Base-by-base conservation (phyloP, 495 filamentous ascomycete genomes). In the Talaromyces thailandensis region DNA sequence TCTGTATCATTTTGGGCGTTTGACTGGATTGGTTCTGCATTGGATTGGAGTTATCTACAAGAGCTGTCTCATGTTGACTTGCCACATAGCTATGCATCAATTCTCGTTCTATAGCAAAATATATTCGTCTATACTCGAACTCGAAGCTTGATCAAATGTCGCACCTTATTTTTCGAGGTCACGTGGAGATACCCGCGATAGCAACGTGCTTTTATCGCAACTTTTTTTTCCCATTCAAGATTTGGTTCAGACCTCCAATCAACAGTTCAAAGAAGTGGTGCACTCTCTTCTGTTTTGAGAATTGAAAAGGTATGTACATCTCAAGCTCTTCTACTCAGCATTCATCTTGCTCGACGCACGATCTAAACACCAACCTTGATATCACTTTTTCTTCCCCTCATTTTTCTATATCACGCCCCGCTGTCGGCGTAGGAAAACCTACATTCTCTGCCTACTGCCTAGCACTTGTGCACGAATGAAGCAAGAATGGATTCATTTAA, bases 141-240 rank as follows among this genome's bases (percentile, higher is more conserved):
- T 18, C 7, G 4, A 21, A 21, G 21, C 6, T 55, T 55, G 28
- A 55, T 14, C 4, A 35, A 28, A 21, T 55, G 12, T 26, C 0
- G 14, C 21, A 55, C 9, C 28, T 16, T 25, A 55, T 28, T 55
- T 51, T 14, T 21, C 31, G 29, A 32, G 40, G 45, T 61, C 59
- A 61, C 59, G 59, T 61, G 59, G 59, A 31, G 59, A 61, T 61
- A 61, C 40, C 59, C 59, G 59, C 59, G 59, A 61, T 61, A 61
- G n/a, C 40, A 16, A 61, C 43, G 48, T 60, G 56, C 28, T 35
- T 60, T 60, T 32, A 40, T 35, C 9, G 9, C 32, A 21, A 6
- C 56, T 58, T 40, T 60, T 60, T 60, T 48, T 60, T 48, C 24
- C 32, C 16, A 26, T 26, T 24, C 18, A 28, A 24, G 12, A 59